Evolutionary conservation across 1,139 yeast genomes (phyloP).

Genomic region (Pichia sp.): DNA sequence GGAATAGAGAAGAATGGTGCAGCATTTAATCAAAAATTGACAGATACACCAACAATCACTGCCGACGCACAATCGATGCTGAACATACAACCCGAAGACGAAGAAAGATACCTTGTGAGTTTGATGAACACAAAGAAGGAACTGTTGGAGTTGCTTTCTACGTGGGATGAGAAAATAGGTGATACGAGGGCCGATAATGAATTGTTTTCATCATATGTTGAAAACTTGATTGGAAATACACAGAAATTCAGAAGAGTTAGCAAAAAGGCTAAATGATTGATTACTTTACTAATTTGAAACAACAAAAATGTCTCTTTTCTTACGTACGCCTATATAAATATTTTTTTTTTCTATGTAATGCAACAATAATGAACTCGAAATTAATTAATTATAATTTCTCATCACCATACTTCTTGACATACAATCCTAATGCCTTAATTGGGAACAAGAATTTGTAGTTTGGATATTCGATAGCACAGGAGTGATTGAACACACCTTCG

Average conservation of each 20-base stretch:
- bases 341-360: background rate
- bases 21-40: conserved; percentile 12
- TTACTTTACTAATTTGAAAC: no score
- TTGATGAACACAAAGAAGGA: conserved; percentile 21
- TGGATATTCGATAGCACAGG: conserved; percentile 93
- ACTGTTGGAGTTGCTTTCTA: conserved; percentile 21
- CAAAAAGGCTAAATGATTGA: background rate
- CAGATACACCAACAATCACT: conserved; percentile 19
- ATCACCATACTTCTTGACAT: conserved; percentile 33
- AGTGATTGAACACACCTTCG: conserved; percentile 96
- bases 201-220: conserved; percentile 33
- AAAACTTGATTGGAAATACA: conserved; percentile 35
- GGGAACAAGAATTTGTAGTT: conserved; percentile 88
- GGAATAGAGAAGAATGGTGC: conserved; percentile 10
- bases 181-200: conserved; percentile 28
- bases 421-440: conserved; percentile 90
- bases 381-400: conserved; percentile 3
- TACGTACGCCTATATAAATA: background rate
- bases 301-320: background rate
- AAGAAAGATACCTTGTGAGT: conserved; percentile 16
- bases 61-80: conserved; percentile 21
- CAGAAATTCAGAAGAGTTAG: conserved; percentile 30
- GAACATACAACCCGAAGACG: conserved; percentile 6
- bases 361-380: background rate
- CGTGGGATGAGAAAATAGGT: conserved; percentile 26